Evolutionary conservation across 2,329 filamentous ascomycete species (phyloP), one percentile per base, ranked within the genome.

Genomic region (Ilyonectria robusta): DNA sequence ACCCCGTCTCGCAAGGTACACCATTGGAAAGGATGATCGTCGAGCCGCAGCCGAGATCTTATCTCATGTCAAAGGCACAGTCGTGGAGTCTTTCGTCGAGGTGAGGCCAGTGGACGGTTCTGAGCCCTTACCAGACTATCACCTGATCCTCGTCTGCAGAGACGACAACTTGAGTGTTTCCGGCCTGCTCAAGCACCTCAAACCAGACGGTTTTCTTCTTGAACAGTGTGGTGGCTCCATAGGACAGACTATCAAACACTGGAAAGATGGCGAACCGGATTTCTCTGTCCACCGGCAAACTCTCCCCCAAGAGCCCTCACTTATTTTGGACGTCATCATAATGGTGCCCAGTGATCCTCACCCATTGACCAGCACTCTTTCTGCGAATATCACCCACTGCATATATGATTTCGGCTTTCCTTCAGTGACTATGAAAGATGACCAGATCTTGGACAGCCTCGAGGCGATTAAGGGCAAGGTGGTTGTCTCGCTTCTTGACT

Each of bases 401-500:
- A 53, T 35, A 33, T n/a, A 13, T 8, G 7, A 37, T 21, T 19
- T 35, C 17, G 17, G 9, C 4, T 33, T 35, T 35, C 29, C 5
- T 7, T 31, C 50, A 7, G 21, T n/a, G 19, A 35, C 19, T 1
- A 64, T 73, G 33, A 62, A 53, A 7, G 37, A 68, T 2, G 31
- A 40, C 4, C 59, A 74, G 23, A 48, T 76, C 7, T n/a, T 60
- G 6, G 44, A 60, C 2, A 58, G 74, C 3, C 46, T 70, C 2
- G n/a, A 58, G 9, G 56, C 42, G 6, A 63, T 80, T 8, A 63
- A 72, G 8, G 69, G 70, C 35, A 76, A 75, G 19, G 67, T 82
- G 3, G 80, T 84, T 26, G 77, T 89, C 7, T 85, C 86, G 1
- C 78, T 89, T 0, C 73, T 86, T 1, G 87, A 89, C 51, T 75